phyloP scores from a whole-genome alignment of 768 basidiomycete species.

The Lactarius indigo region DNA sequence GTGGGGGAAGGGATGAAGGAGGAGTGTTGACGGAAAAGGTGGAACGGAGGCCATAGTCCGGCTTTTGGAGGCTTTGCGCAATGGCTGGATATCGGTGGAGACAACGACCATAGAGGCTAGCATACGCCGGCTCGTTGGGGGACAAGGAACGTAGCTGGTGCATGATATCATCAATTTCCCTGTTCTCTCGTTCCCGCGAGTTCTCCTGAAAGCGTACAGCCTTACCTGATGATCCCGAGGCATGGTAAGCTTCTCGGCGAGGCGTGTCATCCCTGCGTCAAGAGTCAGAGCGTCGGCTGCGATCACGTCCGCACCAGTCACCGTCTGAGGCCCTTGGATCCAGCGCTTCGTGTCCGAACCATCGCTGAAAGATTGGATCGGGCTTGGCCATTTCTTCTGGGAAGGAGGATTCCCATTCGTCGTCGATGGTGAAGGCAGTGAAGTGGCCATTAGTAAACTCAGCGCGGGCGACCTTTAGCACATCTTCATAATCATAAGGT shows the following conservation, averaged over 20 bases:
- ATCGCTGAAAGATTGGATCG: not conserved
- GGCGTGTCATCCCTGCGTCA: not conserved
- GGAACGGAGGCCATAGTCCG: not conserved
- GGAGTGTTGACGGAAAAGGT: not conserved
- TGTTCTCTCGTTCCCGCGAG: not conserved
- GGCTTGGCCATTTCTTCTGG: not conserved
- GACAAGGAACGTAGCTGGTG: not conserved
- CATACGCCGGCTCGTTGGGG: not conserved
- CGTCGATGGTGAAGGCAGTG: not conserved
- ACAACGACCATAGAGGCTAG: not conserved
- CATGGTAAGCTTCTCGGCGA: not conserved
- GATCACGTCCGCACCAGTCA: not conserved
- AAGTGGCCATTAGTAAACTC: not conserved
- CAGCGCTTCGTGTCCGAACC: not conserved
- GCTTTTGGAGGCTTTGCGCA: not conserved
- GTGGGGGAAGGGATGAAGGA: too few relatives aligned
- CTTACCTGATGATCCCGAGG: not conserved
- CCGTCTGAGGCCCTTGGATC: not conserved
- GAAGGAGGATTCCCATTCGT: not conserved
- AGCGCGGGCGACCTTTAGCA: not conserved
- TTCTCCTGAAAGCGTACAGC: not conserved
- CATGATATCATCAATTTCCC: not conserved
- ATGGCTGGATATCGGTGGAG: not conserved
- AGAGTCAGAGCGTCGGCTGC: not conserved
- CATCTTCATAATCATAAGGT: not conserved